Evolutionary conservation across 768 basidiomycete genomes (phyloP).

Genomic region (Cubamyces lactineus): DNA sequence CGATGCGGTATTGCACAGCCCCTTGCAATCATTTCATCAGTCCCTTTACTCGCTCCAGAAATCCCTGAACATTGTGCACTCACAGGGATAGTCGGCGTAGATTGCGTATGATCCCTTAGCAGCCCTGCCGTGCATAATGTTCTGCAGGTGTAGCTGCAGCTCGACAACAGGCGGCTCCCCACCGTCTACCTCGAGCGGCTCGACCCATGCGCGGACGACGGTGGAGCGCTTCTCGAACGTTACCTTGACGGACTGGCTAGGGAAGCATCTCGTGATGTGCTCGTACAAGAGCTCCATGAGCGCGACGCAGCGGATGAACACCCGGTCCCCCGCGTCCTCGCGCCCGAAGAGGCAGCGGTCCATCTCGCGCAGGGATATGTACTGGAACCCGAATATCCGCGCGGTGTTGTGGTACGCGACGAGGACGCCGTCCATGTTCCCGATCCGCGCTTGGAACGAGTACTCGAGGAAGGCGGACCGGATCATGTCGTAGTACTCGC

Average conservation of each 20-base stretch:
- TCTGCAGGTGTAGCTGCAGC: constrained; percentile 54
- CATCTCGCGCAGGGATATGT: constrained; percentile 86
- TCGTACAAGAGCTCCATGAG: constrained; percentile 70
- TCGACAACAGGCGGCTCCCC: constrained; percentile 53
- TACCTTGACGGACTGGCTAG: constrained; percentile 58
- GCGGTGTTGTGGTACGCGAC: constrained; percentile 89
- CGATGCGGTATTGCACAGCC: constrained; percentile 21
- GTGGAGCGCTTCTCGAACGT: constrained; percentile 59
- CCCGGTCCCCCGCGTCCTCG: constrained; percentile 61
- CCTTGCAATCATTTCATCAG: constrained; percentile 8
- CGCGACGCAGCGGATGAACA: constrained; percentile 75
- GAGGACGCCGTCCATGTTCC: constrained; percentile 94
- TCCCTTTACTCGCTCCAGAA: neutral
- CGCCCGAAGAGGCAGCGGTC: constrained; percentile 77
- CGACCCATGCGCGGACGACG: constrained; percentile 65
- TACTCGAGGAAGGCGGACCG: constrained; percentile 89
- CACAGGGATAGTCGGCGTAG: constrained; percentile 13
- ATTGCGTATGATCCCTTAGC: constrained; percentile 36
- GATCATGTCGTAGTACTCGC: constrained; percentile 93
- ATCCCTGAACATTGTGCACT: neutral
- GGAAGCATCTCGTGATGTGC: constrained; percentile 62
- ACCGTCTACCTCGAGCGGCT: constrained; percentile 56
- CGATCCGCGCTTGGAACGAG: constrained; percentile 94
- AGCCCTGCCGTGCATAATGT: constrained; percentile 45
- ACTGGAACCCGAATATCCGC: constrained; percentile 92